Evolutionary conservation across 2,329 filamentous ascomycete species (phyloP), one percentile per base, ranked within the genome.

Genomic region (Alternaria novae-zelandiae): DNA sequence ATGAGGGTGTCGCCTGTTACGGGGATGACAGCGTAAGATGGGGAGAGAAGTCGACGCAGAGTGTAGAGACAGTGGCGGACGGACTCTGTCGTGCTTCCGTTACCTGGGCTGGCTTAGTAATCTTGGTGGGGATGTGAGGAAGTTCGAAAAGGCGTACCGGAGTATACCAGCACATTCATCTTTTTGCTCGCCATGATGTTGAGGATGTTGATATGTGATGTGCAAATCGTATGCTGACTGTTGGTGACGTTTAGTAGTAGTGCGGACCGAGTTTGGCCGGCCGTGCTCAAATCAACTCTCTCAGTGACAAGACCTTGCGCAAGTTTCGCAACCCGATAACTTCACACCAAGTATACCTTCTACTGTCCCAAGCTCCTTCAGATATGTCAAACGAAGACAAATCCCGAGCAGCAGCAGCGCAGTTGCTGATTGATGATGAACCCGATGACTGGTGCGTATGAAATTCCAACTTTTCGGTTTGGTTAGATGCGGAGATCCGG

Each of bases 131-230:
- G 3, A 4, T 3, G 12, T 9, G 26, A 13, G 47, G 10, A 20
- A 13, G 10, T n/a, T n/a, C n/a, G n/a, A 20, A 28, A 23, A 10
- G 20, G 28, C 79, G 76, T 84, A 94, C 93, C 94, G 71, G 93
- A 91, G 77, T 98, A 98, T 56, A 99, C 93, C 69, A 98, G 87
- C 60, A 99, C 90, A 78, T 99, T 98, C 83, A 97, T 86, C 77
- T 89, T 90, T 76, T 88, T 88, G 26, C 86, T 82, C 9, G 88
- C 83, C 89, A 95, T 93, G 54, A 17, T 70, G 57, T 23, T 45
- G 17, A 13, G 5, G 46, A 13, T 11, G 7, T 11, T 7, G 10
- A 7, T 7, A 28, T 49, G 25, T 32, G 26, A 41, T 61, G n/a
- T 17, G 36, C n/a, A 0, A 17, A 2, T 41, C 9, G 36, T 17